Evolutionary conservation across 2,329 filamentous ascomycete species (phyloP), one percentile per base, ranked within the genome.

Genomic region (Venturia effusa): DNA sequence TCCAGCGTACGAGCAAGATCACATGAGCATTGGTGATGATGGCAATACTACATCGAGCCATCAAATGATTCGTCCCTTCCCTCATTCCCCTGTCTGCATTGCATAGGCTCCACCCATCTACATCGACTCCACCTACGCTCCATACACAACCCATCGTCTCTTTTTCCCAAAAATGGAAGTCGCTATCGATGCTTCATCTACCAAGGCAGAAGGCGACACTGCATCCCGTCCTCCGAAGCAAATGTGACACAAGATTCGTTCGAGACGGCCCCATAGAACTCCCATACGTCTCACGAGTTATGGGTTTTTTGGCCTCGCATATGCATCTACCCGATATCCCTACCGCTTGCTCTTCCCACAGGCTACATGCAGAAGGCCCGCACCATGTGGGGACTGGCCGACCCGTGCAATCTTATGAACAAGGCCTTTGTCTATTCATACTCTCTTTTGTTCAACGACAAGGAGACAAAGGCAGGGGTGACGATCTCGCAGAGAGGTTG

Each of bases 211-310:
- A 22, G 30, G 51, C 17, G 8, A 22, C 51, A 57, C 51, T 5
- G 30, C 51, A 57, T 32, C 15, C 34, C 27, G 30, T n/a, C 30
- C 13, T 19, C 6, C 15, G 30, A 22, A 17, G n/a, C 3, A 45
- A 19, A 45, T 27, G 34, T 32, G 30, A 30, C 51, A 57, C 51
- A 57, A 57, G 51, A 57, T 32, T 57, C 51, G 51, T 57, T 57
- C 51, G 51, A 57, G 51, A 57, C 27, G 45, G 51, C 51, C 51
- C 51, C 51, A 57, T 57, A 34, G 51, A 57, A 57, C 30, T 57
- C 51, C 15, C 15, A 57, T 34, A 57, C 51, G 30, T 57, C 30
- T 34, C 27, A 57, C 51, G 45, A 51, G 27, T 51, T 27, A 51
- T 34, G 51, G 19, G n/a, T n/a, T n/a, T n/a, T n/a, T 57, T 32